A percentile compares a stretch with the other conserved stretches of the same genome.
These are phyloP conservation scores for Trypanosoma rangeli DNA, from an alignment of 208 protist species.

Conservation along the genomic window DNA sequence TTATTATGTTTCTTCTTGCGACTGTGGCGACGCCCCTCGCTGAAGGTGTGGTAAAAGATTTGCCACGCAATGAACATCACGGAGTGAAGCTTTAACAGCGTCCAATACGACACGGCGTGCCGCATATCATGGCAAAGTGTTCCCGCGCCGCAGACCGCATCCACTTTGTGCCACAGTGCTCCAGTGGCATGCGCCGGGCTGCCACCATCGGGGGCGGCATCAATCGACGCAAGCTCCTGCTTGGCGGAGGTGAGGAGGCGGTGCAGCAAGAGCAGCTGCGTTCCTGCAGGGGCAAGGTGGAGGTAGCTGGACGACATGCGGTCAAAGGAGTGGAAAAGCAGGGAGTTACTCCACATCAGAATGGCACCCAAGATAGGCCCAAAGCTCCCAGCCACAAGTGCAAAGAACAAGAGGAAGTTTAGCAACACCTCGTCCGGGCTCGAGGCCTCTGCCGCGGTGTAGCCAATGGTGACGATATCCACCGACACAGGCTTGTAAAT, in stretches of 20 bases:
- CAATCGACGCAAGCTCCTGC: constrained; percentile 35
- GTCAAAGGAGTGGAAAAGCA: constrained; percentile 69
- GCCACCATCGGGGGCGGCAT: background rate
- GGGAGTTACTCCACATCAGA: constrained; percentile 68
- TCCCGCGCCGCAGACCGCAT: constrained; percentile 43
- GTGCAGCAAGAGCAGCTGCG: constrained; percentile 61
- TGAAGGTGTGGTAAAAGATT: constrained; percentile 59
- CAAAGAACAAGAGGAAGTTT: constrained; percentile 49
- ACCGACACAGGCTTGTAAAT: constrained; percentile 49
- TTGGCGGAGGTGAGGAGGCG: constrained; percentile 45
- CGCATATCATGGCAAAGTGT: constrained; percentile 58
- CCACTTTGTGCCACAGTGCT: constrained; percentile 22
- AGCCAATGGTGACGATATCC: constrained; percentile 41
- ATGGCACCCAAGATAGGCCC: constrained; percentile 68
- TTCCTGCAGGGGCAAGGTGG: constrained; percentile 50
- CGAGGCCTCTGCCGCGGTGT: constrained; percentile 39
- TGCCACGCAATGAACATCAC: constrained; percentile 71
- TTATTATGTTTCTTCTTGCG: constrained; percentile 29
- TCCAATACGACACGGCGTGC: constrained; percentile 41
- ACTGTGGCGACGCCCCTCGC: constrained; percentile 40
- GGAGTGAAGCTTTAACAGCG: constrained; percentile 52
- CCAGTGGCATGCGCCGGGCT: no score
- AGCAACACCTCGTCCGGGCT: constrained; percentile 42
- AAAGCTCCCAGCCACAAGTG: constrained; percentile 49
- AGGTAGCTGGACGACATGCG: constrained; percentile 75